phyloP scores from a whole-genome alignment of 305 asterid genomes.

The Fraxinus latifolia region DNA sequence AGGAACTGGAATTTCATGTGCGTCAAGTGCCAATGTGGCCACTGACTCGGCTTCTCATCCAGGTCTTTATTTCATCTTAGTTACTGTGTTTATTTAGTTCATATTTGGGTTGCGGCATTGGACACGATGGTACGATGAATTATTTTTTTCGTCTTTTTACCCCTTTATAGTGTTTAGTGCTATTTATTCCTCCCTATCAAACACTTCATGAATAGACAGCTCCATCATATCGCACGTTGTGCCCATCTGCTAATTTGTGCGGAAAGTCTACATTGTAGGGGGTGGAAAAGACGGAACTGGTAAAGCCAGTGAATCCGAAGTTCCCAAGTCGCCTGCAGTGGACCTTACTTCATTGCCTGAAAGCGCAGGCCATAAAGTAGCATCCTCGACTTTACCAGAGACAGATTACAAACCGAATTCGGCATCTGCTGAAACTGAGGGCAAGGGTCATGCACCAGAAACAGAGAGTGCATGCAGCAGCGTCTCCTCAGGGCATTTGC shows the following conservation, averaged over 20 bases:
- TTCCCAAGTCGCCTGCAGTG: constrained; percentile 27
- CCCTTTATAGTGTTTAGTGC: not conserved
- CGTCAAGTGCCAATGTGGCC: constrained; percentile 37
- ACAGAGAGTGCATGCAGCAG: constrained; percentile 14
- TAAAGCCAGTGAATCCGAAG: constrained; percentile 51
- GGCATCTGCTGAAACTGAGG: constrained; percentile 26
- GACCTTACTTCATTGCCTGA: constrained; percentile 39
- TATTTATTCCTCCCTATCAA: not conserved
- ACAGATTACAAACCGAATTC: constrained; percentile 26
- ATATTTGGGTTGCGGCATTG: not conserved
- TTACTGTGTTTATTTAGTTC: not conserved
- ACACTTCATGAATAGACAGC: not conserved
- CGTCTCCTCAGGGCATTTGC: constrained; percentile 24
- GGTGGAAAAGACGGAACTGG: constrained; percentile 53
- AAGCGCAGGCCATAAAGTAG: constrained; percentile 24
- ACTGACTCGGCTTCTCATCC: constrained; percentile 40
- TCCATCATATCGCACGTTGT: not conserved
- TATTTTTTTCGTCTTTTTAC: not conserved
- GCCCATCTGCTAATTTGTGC: not conserved
- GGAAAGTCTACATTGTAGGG: constrained; percentile 40
- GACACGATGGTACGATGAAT: not conserved
- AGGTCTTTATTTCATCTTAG: constrained; percentile 42
- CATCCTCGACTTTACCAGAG: constrained; percentile 34
- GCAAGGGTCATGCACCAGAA: constrained; percentile 15
- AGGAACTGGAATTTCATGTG: constrained; percentile 53